Percentiles rank a stretch among this genome's conserved stretches.
Evolutionary conservation across 805 yeast species (phyloP).

Genomic region (Lachancea cidri): DNA sequence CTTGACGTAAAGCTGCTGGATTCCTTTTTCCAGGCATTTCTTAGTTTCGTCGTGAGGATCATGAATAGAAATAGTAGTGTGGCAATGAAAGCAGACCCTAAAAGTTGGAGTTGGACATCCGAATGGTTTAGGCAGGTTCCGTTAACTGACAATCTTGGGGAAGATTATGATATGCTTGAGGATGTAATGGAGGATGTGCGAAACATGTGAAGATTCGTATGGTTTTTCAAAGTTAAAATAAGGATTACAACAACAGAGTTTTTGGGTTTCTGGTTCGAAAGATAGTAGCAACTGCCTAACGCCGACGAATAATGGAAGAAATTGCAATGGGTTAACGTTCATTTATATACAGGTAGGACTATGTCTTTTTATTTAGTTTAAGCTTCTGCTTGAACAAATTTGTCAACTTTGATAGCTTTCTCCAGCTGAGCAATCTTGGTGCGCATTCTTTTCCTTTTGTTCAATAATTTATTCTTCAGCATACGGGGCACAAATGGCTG

Average conservation of each 20-base stretch:
- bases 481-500: constrained; percentile 58
- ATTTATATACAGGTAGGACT: not conserved
- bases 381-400: constrained; percentile 6
- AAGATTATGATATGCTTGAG: constrained; percentile 20
- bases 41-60: constrained; percentile 1
- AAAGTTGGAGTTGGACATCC: constrained; percentile 5
- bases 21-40: constrained; percentile 1
- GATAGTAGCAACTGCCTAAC: no score
- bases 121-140: constrained; percentile 2
- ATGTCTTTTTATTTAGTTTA: not conserved
- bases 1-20: constrained; percentile 5
- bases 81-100: not conserved
- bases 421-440: constrained; percentile 13
- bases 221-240: no score
- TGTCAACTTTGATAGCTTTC: constrained; percentile 14
- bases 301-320: not conserved
- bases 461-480: constrained; percentile 42
- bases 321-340: no score
- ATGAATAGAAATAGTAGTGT: not conserved
- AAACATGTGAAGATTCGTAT: constrained; percentile 1
- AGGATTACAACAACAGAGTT: no score
- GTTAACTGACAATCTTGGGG: constrained; percentile 1
- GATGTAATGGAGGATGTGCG: constrained; percentile 16
- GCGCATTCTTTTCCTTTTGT: constrained; percentile 34
- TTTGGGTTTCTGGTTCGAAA: no score